phyloP scores from a whole-genome alignment of 768 basidiomycete genomes.

The Rhizopogon vinicolor region DNA sequence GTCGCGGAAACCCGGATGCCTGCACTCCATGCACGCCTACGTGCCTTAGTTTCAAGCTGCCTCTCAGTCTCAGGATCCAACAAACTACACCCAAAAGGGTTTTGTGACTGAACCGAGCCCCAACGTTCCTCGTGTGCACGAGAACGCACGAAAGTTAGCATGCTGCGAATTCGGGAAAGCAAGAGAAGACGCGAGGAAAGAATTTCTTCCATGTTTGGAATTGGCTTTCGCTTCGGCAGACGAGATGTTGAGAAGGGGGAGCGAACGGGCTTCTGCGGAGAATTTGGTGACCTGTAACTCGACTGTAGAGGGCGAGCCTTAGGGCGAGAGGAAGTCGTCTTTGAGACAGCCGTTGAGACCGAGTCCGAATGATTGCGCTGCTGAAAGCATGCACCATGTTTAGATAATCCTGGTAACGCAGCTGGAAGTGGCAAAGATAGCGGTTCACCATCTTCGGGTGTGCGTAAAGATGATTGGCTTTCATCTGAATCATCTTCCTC shows the following conservation, averaged over 20 bases:
- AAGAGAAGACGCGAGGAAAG: conserved; percentile 11
- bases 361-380: background rate
- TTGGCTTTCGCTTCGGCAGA: background rate
- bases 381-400: background rate
- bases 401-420: background rate
- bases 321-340: conserved; percentile 21
- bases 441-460: conserved; percentile 20
- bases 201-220: conserved; percentile 7
- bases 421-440: conserved; percentile 7
- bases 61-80: conserved; percentile 20
- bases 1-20: conserved; percentile 34
- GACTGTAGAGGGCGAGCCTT: conserved; percentile 16
- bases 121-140: conserved; percentile 37
- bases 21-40: conserved; percentile 66
- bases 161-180: conserved; percentile 36
- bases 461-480: conserved; percentile 18
- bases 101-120: conserved; percentile 28
- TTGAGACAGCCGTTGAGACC: conserved; percentile 8
- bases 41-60: conserved; percentile 52
- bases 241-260: conserved; percentile 3
- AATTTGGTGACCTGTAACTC: background rate
- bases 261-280: background rate
- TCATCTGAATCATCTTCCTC: conserved; percentile 27
- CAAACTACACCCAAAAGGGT: background rate
- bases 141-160: conserved; percentile 37